phyloP scores from a whole-genome alignment of 495 filamentous ascomycete species.

The Aspergillus panamensis region DNA sequence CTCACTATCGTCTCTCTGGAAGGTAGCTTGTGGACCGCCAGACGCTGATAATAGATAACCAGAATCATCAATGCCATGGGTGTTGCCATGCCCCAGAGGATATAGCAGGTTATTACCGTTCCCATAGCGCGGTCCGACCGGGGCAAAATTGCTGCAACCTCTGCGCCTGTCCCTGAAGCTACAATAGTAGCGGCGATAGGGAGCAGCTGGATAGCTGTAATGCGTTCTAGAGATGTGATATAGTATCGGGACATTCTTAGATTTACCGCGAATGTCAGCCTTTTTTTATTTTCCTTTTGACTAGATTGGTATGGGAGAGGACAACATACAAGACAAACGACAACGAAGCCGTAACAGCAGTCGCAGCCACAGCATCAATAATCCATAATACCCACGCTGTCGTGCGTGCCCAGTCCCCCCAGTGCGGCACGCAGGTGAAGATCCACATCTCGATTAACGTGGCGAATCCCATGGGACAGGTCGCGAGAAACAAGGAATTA shows the following conservation, averaged over 20 bases:
- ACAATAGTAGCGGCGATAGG: conserved; percentile 48
- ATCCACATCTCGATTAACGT: conserved; percentile 50
- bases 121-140: conserved; percentile 28
- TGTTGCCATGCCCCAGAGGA: conserved; percentile 45
- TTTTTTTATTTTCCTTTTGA: no score
- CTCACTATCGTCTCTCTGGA: conserved; percentile 45
- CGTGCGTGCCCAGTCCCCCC: conserved; percentile 34
- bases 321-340: conserved; percentile 40
- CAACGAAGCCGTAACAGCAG: conserved; percentile 37
- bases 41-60: conserved; percentile 48
- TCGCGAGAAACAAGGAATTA: conserved; percentile 46
- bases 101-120: conserved; percentile 42
- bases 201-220: conserved; percentile 46
- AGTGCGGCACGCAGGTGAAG: conserved; percentile 42
- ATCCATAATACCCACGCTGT: conserved; percentile 47
- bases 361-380: conserved; percentile 39
- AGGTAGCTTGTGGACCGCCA: conserved; percentile 44
- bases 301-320: no score
- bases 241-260: conserved; percentile 37
- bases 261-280: neutral
- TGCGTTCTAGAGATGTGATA: conserved; percentile 34
- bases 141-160: conserved; percentile 35
- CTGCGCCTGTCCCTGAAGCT: conserved; percentile 40
- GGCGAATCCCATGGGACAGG: conserved; percentile 48
- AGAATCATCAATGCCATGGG: conserved; percentile 42